Evolutionary conservation across 2,329 filamentous ascomycete species (phyloP), one percentile per base, ranked within the genome.

Genomic region (Phyllosticta ampelicida): DNA sequence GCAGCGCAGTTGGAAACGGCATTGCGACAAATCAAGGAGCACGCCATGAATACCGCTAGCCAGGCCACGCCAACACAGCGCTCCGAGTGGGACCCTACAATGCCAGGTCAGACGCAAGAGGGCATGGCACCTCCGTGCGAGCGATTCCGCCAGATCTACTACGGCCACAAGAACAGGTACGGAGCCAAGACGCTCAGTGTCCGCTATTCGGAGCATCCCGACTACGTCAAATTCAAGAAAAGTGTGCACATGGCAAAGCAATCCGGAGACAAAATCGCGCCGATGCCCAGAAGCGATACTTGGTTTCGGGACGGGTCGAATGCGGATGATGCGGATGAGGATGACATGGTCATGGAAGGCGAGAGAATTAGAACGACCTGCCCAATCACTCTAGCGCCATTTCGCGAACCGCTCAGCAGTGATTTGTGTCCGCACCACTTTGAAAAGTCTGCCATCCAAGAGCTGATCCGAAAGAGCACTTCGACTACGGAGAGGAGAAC

Each of bases 341-440:
- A 87, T 19, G 87, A 91, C 49, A 76, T 91, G 21, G 79, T 85
- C 1, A 79, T 91, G 28, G 79, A 81, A 26, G 77, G 81, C 53
- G 83, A 84, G 61, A 80, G 78, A 4, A 77, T 84, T 55, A 86
- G 82, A 68, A 80, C 86, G 29, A 85, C 82, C 64, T 91, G 87
- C 65, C 86, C 86, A 0, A 69, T 91, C 19, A 86, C 86, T 0
- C 74, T 90, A 62, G 75, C 76, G 55, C 75, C 80, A 51, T 84
- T 89, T 74, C 73, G 75, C 49, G 79, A 89, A 55, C 87, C 87
- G 0, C 83, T 82, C 65, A 87, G 81, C 58, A 87, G 82, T 64
- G 73, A 68, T 13, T 80, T 81, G 62, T 91, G 87, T 74, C 83
- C 81, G 58, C 87, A 91, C 68, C 84, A 80, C 0, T 91, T 89